Conservation (phyloP, 108 stramenopile genomes). For the Mediolabrus comicus region DNA sequence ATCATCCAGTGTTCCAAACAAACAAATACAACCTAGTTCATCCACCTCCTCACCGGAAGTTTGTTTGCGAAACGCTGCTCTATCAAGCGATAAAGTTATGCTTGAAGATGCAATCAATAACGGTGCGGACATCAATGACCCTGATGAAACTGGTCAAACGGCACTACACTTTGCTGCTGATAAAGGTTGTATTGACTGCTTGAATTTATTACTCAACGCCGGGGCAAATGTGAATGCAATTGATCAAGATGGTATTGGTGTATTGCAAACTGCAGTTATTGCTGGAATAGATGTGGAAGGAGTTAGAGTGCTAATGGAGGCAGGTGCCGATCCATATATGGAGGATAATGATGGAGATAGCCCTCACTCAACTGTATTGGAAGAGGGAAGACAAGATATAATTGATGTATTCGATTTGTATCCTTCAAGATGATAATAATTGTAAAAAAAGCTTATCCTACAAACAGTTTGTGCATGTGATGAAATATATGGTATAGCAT, state of each 20-base stretch:
- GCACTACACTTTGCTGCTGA: slow-evolving; percentile 83
- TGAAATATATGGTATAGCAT: neutral
- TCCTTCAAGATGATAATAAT: neutral
- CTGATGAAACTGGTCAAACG: slow-evolving; percentile 70
- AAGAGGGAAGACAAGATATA: slow-evolving; percentile 57
- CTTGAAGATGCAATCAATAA: slow-evolving; percentile 32
- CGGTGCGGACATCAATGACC: slow-evolving; percentile 41
- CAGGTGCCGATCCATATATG: slow-evolving; percentile 78
- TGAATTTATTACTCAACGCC: slow-evolving; percentile 53
- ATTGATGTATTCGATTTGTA: slow-evolving; percentile 42
- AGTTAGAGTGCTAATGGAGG: slow-evolving; percentile 53
- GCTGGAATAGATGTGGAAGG: slow-evolving; percentile 60
- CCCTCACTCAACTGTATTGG: slow-evolving; percentile 59
- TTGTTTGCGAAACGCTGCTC: slow-evolving; percentile 55
- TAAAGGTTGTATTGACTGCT: slow-evolving; percentile 56
- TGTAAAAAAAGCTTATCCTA: neutral
- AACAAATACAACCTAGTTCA: slow-evolving; percentile 15
- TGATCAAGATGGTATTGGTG: slow-evolving; percentile 75
- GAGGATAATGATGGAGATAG: slow-evolving; percentile 81
- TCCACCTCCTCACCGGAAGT: slow-evolving; percentile 21
- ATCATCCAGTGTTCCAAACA: neutral
- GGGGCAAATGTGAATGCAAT: slow-evolving; percentile 71
- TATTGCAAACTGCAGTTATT: slow-evolving; percentile 79
- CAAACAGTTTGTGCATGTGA: neutral
- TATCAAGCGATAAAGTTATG: slow-evolving; percentile 27